These are phyloP conservation scores for Penicillium longicatenatum DNA, from an alignment of 495 filamentous ascomycete species.

Conservation along the genomic window DNA sequence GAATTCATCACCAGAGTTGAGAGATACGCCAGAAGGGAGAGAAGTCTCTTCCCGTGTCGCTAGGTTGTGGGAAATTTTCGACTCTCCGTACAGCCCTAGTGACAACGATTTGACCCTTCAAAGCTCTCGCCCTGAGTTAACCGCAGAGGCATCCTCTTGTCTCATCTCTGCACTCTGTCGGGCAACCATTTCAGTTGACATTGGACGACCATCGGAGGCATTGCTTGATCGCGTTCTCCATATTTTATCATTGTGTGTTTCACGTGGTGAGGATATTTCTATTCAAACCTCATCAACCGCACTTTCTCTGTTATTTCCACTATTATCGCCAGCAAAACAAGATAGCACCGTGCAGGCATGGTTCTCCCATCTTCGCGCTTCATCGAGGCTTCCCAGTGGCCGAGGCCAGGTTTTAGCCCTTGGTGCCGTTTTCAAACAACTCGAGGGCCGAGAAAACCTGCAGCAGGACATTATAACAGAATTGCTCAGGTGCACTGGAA, in stretches of 20 bases:
- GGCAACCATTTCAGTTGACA: slow-evolving; percentile 12
- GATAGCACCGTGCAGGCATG: slow-evolving; percentile 37
- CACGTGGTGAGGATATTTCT: slow-evolving; percentile 47
- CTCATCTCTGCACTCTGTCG: slow-evolving; percentile 50
- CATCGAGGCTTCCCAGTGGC: slow-evolving; percentile 41
- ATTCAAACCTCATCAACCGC: slow-evolving; percentile 52
- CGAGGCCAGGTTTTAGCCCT: slow-evolving; percentile 49
- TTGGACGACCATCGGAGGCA: slow-evolving; percentile 18
- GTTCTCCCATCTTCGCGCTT: slow-evolving; percentile 40
- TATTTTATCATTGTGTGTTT: slow-evolving; percentile 45
- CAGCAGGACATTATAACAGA: slow-evolving; percentile 33
- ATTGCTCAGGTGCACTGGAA: slow-evolving; percentile 40
- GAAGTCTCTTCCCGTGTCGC: slow-evolving; percentile 27
- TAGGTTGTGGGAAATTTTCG: slow-evolving; percentile 45
- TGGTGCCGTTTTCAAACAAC: slow-evolving; percentile 40
- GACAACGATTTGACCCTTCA: slow-evolving; percentile 48
- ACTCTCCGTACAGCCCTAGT: slow-evolving; percentile 35
- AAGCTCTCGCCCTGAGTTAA: slow-evolving; percentile 66
- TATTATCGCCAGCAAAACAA: slow-evolving; percentile 37
- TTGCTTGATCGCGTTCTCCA: slow-evolving; percentile 41
- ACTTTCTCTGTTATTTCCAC: slow-evolving; percentile 41
- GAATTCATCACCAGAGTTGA: slow-evolving; percentile 9
- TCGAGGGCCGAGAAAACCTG: slow-evolving; percentile 24
- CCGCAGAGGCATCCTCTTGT: slow-evolving; percentile 63
- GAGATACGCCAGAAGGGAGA: slow-evolving; percentile 18